These are phyloP conservation scores for Mycena indigotica DNA, from an alignment of 768 basidiomycete species.

Conservation along the genomic window DNA sequence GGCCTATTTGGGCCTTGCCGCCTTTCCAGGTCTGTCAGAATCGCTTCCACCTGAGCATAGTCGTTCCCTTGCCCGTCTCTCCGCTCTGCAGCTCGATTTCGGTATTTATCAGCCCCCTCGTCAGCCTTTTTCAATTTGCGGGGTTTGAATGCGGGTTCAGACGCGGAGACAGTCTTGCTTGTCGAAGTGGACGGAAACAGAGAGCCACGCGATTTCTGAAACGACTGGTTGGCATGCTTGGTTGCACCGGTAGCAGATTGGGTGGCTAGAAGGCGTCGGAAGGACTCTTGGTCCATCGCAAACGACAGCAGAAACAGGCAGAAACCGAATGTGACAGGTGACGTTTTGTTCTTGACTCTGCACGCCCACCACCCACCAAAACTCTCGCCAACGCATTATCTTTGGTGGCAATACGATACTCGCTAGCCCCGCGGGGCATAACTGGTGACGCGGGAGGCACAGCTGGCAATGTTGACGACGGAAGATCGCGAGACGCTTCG, in stretches of 20 bases:
- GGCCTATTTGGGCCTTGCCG: slow-evolving; percentile 60
- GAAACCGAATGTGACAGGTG: too few species aligned
- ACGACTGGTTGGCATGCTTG: slow-evolving; percentile 3
- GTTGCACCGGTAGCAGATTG: slow-evolving; percentile 33
- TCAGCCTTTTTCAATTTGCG: slow-evolving; percentile 68
- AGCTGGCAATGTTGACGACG: slow-evolving; percentile 67
- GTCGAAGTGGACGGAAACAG: slow-evolving; percentile 33
- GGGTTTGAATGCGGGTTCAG: slow-evolving; percentile 76
- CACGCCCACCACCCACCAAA: background rate
- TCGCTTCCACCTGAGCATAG: slow-evolving; percentile 78
- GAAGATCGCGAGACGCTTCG: slow-evolving; percentile 83
- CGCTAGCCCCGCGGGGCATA: slow-evolving; percentile 16
- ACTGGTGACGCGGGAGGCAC: too few species aligned
- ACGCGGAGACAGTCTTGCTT: slow-evolving; percentile 49
- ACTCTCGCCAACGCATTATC: background rate
- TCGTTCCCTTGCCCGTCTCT: slow-evolving; percentile 68
- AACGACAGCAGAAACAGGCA: too few species aligned
- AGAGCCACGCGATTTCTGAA: slow-evolving; percentile 36
- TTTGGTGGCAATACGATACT: slow-evolving; percentile 10
- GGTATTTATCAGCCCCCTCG: slow-evolving; percentile 49
- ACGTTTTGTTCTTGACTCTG: background rate
- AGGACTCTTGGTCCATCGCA: slow-evolving; percentile 68
- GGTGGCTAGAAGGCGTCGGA: slow-evolving; percentile 47
- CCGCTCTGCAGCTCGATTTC: slow-evolving; percentile 77
- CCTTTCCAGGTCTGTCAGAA: slow-evolving; percentile 82